A percentile compares a stretch with the other conserved stretches of the same genome.
Conservation (phyloP, 768 basidiomycete genomes). For the Heimioporus sp. region DNA sequence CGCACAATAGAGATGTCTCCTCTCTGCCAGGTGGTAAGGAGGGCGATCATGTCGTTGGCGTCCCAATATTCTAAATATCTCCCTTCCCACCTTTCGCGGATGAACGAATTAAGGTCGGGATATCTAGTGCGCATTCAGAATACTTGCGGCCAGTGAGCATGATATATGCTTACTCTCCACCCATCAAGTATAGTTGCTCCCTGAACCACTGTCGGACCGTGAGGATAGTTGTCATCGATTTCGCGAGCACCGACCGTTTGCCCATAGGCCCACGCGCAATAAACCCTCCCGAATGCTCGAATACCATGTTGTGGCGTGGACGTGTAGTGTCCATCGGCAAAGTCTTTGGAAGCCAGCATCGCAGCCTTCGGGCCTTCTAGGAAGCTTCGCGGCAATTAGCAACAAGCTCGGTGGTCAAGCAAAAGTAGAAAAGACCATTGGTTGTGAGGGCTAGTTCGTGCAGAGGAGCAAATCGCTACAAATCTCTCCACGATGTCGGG, state of each 20-base stretch:
- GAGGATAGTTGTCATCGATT: background rate
- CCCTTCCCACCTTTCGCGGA: constrained; percentile 51
- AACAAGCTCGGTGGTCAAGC: background rate
- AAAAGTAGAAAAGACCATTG: constrained; percentile 38
- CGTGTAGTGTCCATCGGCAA: constrained; percentile 52
- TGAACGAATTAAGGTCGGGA: constrained; percentile 46
- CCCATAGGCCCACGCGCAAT: constrained; percentile 60
- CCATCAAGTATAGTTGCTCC: constrained; percentile 42
- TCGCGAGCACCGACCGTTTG: constrained; percentile 42
- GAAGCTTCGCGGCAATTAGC: constrained; percentile 39
- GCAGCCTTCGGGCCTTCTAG: constrained; percentile 60
- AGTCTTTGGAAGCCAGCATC: constrained; percentile 52
- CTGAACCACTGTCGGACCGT: constrained; percentile 49
- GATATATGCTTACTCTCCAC: constrained; percentile 35
- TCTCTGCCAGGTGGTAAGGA: constrained; percentile 50
- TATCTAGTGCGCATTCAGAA: constrained; percentile 32
- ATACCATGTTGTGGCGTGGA: constrained; percentile 46
- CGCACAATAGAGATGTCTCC: constrained; percentile 50
- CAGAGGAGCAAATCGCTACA: constrained; percentile 48
- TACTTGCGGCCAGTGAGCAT: background rate
- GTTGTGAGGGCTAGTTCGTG: constrained; percentile 54
- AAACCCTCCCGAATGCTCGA: constrained; percentile 56
- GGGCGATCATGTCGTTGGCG: constrained; percentile 52
- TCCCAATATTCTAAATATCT: constrained; percentile 47
- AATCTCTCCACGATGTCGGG: constrained; percentile 54